Conservation (phyloP, 2,329 filamentous ascomycete genomes). For the Sporothrix phasma region DNA sequence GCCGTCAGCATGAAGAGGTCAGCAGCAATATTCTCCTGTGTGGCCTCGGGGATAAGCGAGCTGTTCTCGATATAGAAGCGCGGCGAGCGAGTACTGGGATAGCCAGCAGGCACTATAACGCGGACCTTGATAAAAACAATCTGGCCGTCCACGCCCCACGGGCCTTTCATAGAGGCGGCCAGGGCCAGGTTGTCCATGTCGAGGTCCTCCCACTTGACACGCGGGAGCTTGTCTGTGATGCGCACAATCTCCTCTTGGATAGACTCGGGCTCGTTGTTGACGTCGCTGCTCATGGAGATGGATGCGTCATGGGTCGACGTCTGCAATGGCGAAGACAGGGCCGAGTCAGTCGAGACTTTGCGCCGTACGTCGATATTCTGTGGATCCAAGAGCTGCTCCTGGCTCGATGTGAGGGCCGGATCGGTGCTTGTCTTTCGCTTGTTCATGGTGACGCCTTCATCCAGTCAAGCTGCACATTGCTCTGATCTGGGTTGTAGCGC, state of each 20-base stretch:
- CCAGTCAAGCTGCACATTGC: slow-evolving; percentile 53
- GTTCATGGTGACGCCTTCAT: slow-evolving; percentile 58
- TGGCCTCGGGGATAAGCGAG: slow-evolving; percentile 49
- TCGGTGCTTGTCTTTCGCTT: slow-evolving; percentile 40
- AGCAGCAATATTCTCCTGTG: slow-evolving; percentile 41
- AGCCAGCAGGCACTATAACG: slow-evolving; percentile 48
- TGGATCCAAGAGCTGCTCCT: slow-evolving; percentile 2
- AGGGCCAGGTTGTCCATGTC: slow-evolving; percentile 52
- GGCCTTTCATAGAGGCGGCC: slow-evolving; percentile 52
- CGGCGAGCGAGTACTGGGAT: slow-evolving; percentile 48
- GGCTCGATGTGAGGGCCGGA: not conserved
- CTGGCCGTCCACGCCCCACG: slow-evolving; percentile 49
- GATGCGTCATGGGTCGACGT: slow-evolving; percentile 43
- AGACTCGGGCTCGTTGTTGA: slow-evolving; percentile 52
- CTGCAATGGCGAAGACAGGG: slow-evolving; percentile 32
- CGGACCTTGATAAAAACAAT: slow-evolving; percentile 53
- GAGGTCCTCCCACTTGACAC: slow-evolving; percentile 54
- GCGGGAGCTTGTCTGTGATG: slow-evolving; percentile 51
- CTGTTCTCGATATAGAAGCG: slow-evolving; percentile 53
- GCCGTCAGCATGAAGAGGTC: slow-evolving; percentile 48
- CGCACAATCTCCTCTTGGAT: slow-evolving; percentile 56
- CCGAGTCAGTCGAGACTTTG: slow-evolving; percentile 17
- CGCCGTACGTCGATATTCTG: not conserved
- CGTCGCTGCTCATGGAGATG: slow-evolving; percentile 39
- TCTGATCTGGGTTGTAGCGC: slow-evolving; percentile 34